Evolutionary conservation across 2,329 filamentous ascomycete genomes (phyloP), one percentile per base, ranked within the genome.

Genomic region (Colletotrichum plurivorum): DNA sequence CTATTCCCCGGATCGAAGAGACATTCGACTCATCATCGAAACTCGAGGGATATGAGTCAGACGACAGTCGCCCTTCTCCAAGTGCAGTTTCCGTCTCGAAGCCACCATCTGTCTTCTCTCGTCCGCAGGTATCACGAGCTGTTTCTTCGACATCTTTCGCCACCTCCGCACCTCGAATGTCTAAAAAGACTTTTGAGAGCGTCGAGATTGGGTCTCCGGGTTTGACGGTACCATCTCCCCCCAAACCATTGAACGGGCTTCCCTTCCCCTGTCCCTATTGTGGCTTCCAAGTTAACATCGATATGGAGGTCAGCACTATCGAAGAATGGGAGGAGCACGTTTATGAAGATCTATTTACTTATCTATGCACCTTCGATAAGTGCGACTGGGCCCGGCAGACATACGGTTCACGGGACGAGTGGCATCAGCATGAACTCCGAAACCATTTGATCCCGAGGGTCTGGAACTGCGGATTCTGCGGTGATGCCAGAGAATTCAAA

Each of bases 341-440:
- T 6, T 63, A 51, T 15, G 46, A 57, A 25, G 65, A 68, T 16
- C 20, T 68, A 2, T 43, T 62, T 9, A 36, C 65, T 5, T 68
- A 68, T 39, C 46, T 68, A 18, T 68, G 65, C 51, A 68, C 65
- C 9, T 68, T 63, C 16, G 65, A 68, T 6, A 36, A 63, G 6
- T 68, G 65, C 46, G 36, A 48, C 31, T 39, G 57, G 31, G n/a
- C 57, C 6, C 57, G 55, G 1, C 51, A 64, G 39, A 16, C 60
- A 13, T 64, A 64, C 27, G 60, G 58, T 12, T 27, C 36, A 15
- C 27, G 59, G 7, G 36, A 69, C 12, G 65, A 64, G 25, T 69
- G 65, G 53, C 63, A 64, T 8, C 52, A 46, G 4, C 53, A 64
- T 31, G 65, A 69, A 41, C 52, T 59, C 20, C 10, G 39, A 13